phyloP scores from a whole-genome alignment of 352 stramenopile genomes.

The Phytophthora constricta region DNA sequence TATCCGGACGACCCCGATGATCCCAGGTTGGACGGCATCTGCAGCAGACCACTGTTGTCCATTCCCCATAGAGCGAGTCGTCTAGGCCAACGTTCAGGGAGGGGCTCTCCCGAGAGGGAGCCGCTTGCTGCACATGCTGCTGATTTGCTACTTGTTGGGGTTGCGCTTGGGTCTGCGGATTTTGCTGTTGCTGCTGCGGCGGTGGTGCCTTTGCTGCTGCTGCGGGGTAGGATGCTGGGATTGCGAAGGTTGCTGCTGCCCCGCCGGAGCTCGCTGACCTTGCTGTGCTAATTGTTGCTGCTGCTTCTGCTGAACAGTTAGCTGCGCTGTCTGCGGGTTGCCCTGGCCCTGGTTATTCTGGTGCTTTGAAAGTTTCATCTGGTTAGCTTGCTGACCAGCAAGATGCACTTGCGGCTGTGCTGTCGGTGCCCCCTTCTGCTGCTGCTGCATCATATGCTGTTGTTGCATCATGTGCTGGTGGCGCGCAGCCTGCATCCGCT shows the following conservation, averaged over 20 bases:
- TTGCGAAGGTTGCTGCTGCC: conserved; percentile 29
- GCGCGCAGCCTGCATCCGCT: conserved; percentile 51
- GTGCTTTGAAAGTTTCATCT: conserved; percentile 32
- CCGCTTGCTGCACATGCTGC: conserved; percentile 24
- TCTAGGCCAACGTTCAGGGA: conserved; percentile 61
- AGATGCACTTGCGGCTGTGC: conserved; percentile 23
- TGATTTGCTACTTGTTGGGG: conserved; percentile 35
- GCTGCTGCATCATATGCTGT: conserved; percentile 48
- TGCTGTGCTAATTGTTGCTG: conserved; percentile 43
- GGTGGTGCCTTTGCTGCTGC: conserved; percentile 37
- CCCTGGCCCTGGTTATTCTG: conserved; percentile 25
- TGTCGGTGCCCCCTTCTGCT: conserved; percentile 28
- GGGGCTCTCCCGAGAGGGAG: conserved; percentile 49
- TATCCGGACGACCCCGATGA: conserved; percentile 46
- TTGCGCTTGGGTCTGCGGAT: conserved; percentile 15
- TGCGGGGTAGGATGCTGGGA: conserved; percentile 29
- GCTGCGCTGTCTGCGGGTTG: conserved; percentile 27
- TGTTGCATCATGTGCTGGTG: conserved; percentile 60
- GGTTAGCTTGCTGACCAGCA: conserved; percentile 32
- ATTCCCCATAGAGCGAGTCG: conserved; percentile 68
- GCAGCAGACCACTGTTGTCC: conserved; percentile 56
- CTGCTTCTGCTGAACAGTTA: conserved; percentile 30
- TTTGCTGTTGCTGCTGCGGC: conserved; percentile 26
- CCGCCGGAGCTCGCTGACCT: conserved; percentile 28
- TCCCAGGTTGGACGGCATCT: conserved; percentile 62